These are phyloP conservation scores for Dipodascopsis uninucleata DNA, from an alignment of 805 yeast genomes.

Conservation along the genomic window DNA sequence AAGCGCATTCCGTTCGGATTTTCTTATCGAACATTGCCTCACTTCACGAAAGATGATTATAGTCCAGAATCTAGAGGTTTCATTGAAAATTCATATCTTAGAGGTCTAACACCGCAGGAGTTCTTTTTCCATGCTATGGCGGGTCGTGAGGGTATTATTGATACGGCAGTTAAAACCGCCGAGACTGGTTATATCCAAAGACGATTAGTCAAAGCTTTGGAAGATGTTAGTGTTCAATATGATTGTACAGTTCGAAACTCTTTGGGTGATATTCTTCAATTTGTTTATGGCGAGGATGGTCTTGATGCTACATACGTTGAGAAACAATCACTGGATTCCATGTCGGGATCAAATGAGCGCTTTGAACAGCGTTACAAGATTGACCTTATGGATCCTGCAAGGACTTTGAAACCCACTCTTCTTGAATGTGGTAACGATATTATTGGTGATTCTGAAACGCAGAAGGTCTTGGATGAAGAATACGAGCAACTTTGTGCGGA, in stretches of 20 bases:
- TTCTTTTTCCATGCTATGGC: slow-evolving; percentile 99
- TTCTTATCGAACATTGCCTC: slow-evolving; percentile 93
- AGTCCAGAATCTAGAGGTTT: slow-evolving; percentile 98
- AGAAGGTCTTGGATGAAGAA: slow-evolving; percentile 76
- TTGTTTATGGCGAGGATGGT: slow-evolving; percentile 98
- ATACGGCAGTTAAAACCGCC: slow-evolving; percentile 98
- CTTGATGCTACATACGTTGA: slow-evolving; percentile 97
- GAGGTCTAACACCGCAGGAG: slow-evolving; percentile 98
- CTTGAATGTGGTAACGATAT: slow-evolving; percentile 89
- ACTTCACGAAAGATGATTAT: slow-evolving; percentile 96
- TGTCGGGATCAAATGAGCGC: slow-evolving; percentile 83
- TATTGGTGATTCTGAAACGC: slow-evolving; percentile 81
- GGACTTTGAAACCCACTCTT: slow-evolving; percentile 62
- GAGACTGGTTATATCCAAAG: slow-evolving; percentile 98
- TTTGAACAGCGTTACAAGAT: slow-evolving; percentile 83
- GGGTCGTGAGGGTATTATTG: slow-evolving; percentile 99
- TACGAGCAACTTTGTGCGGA: slow-evolving; percentile 73
- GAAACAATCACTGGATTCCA: slow-evolving; percentile 90
- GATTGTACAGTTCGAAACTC: slow-evolving; percentile 99
- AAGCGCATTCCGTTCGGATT: slow-evolving; percentile 98
- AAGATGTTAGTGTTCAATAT: slow-evolving; percentile 95
- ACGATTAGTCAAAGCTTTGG: slow-evolving; percentile 93
- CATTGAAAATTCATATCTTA: slow-evolving; percentile 91
- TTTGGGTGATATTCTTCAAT: slow-evolving; percentile 92
- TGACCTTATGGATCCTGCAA: slow-evolving; percentile 69